phyloP scores from a whole-genome alignment of 352 stramenopile species.

The Phytophthora ramorum region DNA sequence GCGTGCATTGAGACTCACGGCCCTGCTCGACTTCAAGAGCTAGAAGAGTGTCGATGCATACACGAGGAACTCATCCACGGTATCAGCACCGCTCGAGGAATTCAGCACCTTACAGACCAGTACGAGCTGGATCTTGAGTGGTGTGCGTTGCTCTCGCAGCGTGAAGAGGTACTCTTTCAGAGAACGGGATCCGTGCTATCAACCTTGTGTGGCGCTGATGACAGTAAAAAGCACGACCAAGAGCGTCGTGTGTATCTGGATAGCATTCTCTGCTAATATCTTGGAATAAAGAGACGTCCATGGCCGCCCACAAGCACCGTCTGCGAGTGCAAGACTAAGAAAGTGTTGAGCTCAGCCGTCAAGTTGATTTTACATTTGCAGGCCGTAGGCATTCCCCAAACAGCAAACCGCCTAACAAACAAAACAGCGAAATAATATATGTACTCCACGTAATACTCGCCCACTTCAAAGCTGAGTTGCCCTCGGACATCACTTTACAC shows the following conservation, averaged over 20 bases:
- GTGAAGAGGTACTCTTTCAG: slow-evolving; percentile 73
- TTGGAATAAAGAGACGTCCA: not conserved
- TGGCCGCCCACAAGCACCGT: no score
- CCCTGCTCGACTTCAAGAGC: slow-evolving; percentile 46
- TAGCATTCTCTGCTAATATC: slow-evolving; percentile 63
- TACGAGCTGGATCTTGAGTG: slow-evolving; percentile 71
- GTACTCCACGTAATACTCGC: no score
- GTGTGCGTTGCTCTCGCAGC: slow-evolving; percentile 71
- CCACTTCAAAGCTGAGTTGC: no score
- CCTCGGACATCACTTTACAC: no score
- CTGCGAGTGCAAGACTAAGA: no score
- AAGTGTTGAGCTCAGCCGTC: no score
- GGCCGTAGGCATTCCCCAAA: no score
- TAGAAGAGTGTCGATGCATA: slow-evolving; percentile 61
- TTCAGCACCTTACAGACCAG: slow-evolving; percentile 60
- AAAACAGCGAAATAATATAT: no score
- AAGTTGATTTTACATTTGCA: no score
- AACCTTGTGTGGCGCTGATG: slow-evolving; percentile 42
- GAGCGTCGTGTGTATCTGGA: slow-evolving; percentile 64
- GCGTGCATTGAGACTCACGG: slow-evolving; percentile 53
- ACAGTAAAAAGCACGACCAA: slow-evolving; percentile 61
- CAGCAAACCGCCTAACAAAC: no score
- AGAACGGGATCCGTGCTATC: slow-evolving; percentile 59
- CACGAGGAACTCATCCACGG: slow-evolving; percentile 61
- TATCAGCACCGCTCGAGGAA: slow-evolving; percentile 64